Conservation (phyloP, 2,329 filamentous ascomycete species). For the Teratosphaeria zuluensis region DNA sequence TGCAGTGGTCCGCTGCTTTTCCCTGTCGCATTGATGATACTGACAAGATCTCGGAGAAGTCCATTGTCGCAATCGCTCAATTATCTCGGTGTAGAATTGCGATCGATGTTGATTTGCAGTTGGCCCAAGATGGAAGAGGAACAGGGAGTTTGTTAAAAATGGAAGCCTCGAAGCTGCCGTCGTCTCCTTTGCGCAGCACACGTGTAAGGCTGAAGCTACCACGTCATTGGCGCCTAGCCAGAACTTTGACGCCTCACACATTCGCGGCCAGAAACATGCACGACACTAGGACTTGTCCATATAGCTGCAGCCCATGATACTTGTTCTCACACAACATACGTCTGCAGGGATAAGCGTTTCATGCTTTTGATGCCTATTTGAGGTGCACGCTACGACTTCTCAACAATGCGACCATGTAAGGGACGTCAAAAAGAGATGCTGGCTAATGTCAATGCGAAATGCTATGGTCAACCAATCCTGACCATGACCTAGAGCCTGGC, state of each 20-base stretch:
- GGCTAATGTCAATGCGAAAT: not conserved
- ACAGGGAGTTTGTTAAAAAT: not conserved
- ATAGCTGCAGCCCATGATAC: too few relatives aligned
- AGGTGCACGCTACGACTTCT: not conserved
- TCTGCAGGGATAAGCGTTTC: too few relatives aligned
- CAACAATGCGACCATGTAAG: not conserved
- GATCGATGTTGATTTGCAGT: not conserved
- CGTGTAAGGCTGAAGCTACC: not conserved
- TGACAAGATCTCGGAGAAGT: slow-evolving; percentile 88
- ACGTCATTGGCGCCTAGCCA: not conserved
- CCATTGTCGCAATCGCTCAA: slow-evolving; percentile 47
- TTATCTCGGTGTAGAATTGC: not conserved
- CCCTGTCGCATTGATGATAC: slow-evolving; percentile 26
- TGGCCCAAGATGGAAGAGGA: not conserved
- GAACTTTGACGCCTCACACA: not conserved
- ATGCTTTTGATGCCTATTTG: not conserved
- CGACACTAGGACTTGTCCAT: too few relatives aligned
- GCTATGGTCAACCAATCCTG: not conserved
- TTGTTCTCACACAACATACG: too few relatives aligned
- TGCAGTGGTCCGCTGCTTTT: not conserved
- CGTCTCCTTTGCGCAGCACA: not conserved
- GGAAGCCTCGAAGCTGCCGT: not conserved
- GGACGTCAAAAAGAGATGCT: not conserved
- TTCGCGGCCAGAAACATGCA: not conserved
- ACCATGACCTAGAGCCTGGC: slow-evolving; percentile 2